These are phyloP conservation scores for Prunus dulcis DNA, from an alignment of 306 rosid genomes.

Conservation along the genomic window DNA sequence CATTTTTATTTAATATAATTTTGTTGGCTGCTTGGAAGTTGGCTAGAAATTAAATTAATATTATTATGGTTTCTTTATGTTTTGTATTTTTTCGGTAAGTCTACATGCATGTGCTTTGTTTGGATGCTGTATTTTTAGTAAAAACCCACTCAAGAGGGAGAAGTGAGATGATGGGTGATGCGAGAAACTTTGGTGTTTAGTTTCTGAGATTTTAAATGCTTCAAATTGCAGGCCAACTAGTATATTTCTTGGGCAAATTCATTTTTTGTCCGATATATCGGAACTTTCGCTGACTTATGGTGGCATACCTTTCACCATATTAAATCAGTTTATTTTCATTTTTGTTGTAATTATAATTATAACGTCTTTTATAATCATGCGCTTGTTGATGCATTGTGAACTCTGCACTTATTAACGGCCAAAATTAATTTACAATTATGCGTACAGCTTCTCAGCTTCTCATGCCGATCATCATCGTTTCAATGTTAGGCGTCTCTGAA, in stretches of 20 bases:
- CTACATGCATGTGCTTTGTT: neutral
- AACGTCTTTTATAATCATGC: no score
- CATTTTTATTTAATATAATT: neutral
- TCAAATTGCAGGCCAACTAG: slow-evolving; percentile 12
- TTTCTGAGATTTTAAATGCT: slow-evolving; percentile 1
- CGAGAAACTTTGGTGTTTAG: slow-evolving; percentile 9
- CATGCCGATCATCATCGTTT: no score
- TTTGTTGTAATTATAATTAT: neutral
- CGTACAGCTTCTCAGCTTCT: no score
- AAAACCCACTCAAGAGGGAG: neutral
- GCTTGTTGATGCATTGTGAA: no score
- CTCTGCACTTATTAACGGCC: no score
- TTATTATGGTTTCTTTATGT: neutral
- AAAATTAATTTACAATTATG: no score
- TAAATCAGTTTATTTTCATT: neutral
- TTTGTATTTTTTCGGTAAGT: neutral
- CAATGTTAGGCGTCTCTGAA: no score
- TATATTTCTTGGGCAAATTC: slow-evolving; percentile 27
- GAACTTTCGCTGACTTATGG: slow-evolving; percentile 24
- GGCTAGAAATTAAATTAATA: neutral
- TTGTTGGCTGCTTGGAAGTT: slow-evolving; percentile 7
- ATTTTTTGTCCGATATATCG: slow-evolving; percentile 25
- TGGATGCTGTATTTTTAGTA: neutral
- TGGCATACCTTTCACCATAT: neutral
- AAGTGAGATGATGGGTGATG: neutral